Percentiles rank a stretch among this genome's conserved stretches.
These are phyloP conservation scores for Chaetothyriales sp. DNA, from an alignment of 2,329 filamentous ascomycete genomes.

Conservation along the genomic window DNA sequence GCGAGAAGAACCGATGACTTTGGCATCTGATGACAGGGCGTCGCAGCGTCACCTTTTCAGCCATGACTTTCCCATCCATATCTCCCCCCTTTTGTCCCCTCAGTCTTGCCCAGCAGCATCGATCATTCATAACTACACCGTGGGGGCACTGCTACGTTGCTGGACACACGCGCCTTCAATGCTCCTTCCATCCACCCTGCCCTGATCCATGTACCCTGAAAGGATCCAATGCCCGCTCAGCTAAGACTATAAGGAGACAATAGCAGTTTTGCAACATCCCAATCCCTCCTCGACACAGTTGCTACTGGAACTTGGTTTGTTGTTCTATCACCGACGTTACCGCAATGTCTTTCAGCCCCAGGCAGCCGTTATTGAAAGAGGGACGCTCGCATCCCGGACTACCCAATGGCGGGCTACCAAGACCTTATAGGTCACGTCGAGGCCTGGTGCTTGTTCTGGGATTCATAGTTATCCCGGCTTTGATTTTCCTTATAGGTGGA, in stretches of 20 bases:
- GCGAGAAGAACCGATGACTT: too few relatives aligned
- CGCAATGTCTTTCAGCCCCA: conserved; percentile 11
- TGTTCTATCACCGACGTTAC: conserved; percentile 4
- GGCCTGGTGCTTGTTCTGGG: conserved; percentile 6
- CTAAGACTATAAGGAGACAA: not conserved
- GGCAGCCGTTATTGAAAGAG: conserved; percentile 10
- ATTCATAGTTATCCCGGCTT: conserved; percentile 9
- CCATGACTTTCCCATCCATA: too few relatives aligned
- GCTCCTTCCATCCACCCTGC: too few relatives aligned
- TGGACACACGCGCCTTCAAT: too few relatives aligned
- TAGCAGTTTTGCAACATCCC: not conserved
- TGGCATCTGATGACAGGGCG: too few relatives aligned
- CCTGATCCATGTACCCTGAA: too few relatives aligned
- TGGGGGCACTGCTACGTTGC: too few relatives aligned
- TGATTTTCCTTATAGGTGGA: conserved; percentile 7
- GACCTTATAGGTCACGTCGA: conserved; percentile 6
- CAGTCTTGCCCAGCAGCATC: too few relatives aligned
- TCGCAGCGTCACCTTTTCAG: too few relatives aligned
- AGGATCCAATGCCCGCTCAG: not conserved
- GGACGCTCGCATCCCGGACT: conserved; percentile 14
- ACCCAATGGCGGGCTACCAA: conserved; percentile 8
- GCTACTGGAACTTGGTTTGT: not conserved
- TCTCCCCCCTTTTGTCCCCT: too few relatives aligned
- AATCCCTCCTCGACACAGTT: conserved; percentile 6
- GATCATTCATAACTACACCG: too few relatives aligned